Base-by-base conservation (phyloP, 2,329 filamentous ascomycete species). In the Cladophialophora bantiana region DNA sequence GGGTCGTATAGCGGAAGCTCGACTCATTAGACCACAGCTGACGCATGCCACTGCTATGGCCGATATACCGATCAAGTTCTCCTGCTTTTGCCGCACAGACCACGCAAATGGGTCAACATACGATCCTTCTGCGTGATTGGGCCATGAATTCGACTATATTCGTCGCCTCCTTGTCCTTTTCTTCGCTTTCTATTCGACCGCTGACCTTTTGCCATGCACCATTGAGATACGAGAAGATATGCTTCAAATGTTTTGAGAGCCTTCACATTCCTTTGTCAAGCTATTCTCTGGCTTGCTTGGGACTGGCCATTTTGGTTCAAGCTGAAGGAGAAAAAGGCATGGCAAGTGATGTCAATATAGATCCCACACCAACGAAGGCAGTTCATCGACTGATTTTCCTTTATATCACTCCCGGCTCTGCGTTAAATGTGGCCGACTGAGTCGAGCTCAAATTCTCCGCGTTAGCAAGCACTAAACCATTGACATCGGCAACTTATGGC, bases 51-150 rank as follows among this genome's bases (percentile, higher is more conserved):
- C 83, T 69, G 84, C 83, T 3, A 80, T 83, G 58, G 86, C 88
- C 2, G 89, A 91, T 78, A 83, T 90, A 13, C 78, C 80, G 0
- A 81, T 90, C 13, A 78, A 75, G 20, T 80, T 84, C 7, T 88
- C 86, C 4, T 90, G 88, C 71, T 89, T 85, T 72, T 90, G 85
- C 71, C 77, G 82, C 26, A 62, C 60, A 45, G 59, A 61, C 48
- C 13, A 50, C 26, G 45, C 45, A 1, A 31, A 12, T 26, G 7
- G 18, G 45, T 7, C 7, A 4, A 18, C 9, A 12, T 20, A 26
- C 26, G 45, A 50, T 7, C 45, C 18, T 50, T 31, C 45, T 50
- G 18, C 45, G 5, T 50, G 45, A 50, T 26, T 3, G 5, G 9
- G 20, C 45, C 2, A 26, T 12, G 18, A 26, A 48, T 7, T 48